phyloP scores from a whole-genome alignment of 345 rosid genomes.

The Noccaea bulbosa region DNA sequence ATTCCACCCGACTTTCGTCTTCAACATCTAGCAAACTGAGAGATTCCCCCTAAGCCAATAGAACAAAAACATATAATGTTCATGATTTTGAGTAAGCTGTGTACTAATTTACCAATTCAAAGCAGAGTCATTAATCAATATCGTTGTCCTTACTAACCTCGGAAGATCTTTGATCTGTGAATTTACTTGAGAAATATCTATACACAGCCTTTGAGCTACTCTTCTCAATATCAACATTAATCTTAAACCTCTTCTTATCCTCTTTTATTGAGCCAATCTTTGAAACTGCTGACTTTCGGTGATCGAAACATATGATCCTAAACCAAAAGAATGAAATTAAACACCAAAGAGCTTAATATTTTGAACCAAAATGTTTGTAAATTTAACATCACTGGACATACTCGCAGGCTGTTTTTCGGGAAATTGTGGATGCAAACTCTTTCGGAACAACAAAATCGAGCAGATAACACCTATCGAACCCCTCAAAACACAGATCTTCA shows the following conservation, averaged over 20 bases:
- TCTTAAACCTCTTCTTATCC: constrained; percentile 44
- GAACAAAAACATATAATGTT: not conserved
- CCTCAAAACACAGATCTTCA: constrained; percentile 57
- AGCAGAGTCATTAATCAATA: not conserved
- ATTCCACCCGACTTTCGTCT: constrained; percentile 54
- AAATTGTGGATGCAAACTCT: constrained; percentile 52
- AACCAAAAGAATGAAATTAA: constrained; percentile 2
- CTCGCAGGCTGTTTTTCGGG: constrained; percentile 55
- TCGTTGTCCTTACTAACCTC: constrained; percentile 50
- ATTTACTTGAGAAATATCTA: constrained; percentile 59
- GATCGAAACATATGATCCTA: constrained; percentile 85
- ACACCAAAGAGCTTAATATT: not conserved
- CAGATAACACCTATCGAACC: constrained; percentile 65
- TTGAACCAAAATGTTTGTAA: not conserved
- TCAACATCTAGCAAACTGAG: constrained; percentile 48
- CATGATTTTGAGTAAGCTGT: not conserved
- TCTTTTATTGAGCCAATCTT: constrained; percentile 36
- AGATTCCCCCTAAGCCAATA: constrained; percentile 45
- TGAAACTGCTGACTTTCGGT: constrained; percentile 58
- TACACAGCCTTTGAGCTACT: constrained; percentile 74
- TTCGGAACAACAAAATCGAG: constrained; percentile 71
- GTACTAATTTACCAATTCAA: not conserved
- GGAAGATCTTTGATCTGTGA: constrained; percentile 41
- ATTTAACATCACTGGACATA: constrained; percentile 43
- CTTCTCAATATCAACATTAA: constrained; percentile 60